Evolutionary conservation across 177 flowering plant species (phyloP).

Genomic region (Tripterygium wilfordii): DNA sequence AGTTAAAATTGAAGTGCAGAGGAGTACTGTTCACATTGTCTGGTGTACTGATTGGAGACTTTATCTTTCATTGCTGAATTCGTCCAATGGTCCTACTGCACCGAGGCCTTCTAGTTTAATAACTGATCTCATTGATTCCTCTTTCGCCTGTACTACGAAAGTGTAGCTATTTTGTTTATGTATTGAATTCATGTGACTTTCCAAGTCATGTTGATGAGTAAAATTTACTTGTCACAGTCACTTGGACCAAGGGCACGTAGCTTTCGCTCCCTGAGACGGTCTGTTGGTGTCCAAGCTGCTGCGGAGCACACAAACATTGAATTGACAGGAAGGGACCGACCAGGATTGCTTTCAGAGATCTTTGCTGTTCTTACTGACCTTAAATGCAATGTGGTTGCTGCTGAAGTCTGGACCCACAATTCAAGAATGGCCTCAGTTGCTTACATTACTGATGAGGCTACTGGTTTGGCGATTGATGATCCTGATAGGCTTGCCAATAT

Average conservation of each 20-base stretch:
- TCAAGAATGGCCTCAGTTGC: conserved; percentile 93
- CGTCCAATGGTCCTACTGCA: too few relatives aligned
- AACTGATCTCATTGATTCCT: too few relatives aligned
- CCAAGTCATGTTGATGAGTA: conserved; percentile 10
- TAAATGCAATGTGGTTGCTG: conserved; percentile 83
- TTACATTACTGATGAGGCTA: conserved; percentile 68
- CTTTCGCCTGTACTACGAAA: background rate
- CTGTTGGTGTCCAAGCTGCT: conserved; percentile 74
- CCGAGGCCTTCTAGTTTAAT: too few relatives aligned
- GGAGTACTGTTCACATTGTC: too few relatives aligned
- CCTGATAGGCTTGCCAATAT: conserved; percentile 56
- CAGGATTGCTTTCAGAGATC: conserved; percentile 88
- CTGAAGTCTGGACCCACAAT: conserved; percentile 98
- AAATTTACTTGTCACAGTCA: conserved; percentile 42
- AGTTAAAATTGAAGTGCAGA: too few relatives aligned
- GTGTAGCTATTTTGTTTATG: background rate
- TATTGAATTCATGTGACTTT: conserved; percentile 5
- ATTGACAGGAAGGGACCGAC: conserved; percentile 80
- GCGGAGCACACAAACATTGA: conserved; percentile 69
- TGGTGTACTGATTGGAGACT: too few relatives aligned
- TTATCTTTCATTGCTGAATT: too few relatives aligned
- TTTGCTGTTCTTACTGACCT: conserved; percentile 84
- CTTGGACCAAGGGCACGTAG: conserved; percentile 52
- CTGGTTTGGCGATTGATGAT: conserved; percentile 58
- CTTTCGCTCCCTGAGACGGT: conserved; percentile 55